These are phyloP conservation scores for Salix viminalis DNA, from an alignment of 345 rosid species.

Conservation along the genomic window DNA sequence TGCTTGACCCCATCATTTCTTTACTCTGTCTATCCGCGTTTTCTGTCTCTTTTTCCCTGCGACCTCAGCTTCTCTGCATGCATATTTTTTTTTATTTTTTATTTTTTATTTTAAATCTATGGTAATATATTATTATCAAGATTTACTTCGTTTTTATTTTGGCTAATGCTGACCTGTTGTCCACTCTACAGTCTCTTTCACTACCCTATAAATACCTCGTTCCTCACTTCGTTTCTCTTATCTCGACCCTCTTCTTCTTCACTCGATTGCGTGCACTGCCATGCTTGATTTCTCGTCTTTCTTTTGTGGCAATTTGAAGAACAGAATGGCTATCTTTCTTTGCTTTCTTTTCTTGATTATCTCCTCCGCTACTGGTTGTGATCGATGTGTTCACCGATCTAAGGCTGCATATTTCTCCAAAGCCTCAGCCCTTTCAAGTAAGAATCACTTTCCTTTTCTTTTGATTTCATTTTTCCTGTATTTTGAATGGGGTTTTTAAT, in stretches of 20 bases:
- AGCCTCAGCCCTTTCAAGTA: conserved; percentile 67
- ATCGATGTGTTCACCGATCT: conserved; percentile 70
- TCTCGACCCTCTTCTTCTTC: not conserved
- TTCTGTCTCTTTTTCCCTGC: conserved; percentile 12
- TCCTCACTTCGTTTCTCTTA: not conserved
- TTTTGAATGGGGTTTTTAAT: conserved; percentile 17
- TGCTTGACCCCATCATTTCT: conserved; percentile 15
- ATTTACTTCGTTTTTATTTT: not conserved
- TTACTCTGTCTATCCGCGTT: conserved; percentile 29
- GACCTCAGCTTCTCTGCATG: too few species aligned
- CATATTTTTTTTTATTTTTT: too few species aligned
- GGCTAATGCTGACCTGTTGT: conserved; percentile 41
- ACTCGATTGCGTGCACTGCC: not conserved
- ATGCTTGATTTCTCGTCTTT: not conserved
- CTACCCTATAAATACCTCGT: conserved; percentile 4
- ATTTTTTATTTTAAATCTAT: not conserved
- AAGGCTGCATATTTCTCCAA: conserved; percentile 68
- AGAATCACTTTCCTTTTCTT: not conserved
- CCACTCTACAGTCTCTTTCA: conserved; percentile 20
- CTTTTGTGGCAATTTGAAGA: not conserved
- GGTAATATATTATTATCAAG: not conserved
- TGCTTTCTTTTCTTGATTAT: conserved; percentile 34
- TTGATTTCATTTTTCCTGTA: not conserved
- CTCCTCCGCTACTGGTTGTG: conserved; percentile 62
- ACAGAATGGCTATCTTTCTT: conserved; percentile 35